These are phyloP conservation scores for Rhipidocladum racemiflorum DNA, from an alignment of 176 grass and related monocot species.

Conservation along the genomic window DNA sequence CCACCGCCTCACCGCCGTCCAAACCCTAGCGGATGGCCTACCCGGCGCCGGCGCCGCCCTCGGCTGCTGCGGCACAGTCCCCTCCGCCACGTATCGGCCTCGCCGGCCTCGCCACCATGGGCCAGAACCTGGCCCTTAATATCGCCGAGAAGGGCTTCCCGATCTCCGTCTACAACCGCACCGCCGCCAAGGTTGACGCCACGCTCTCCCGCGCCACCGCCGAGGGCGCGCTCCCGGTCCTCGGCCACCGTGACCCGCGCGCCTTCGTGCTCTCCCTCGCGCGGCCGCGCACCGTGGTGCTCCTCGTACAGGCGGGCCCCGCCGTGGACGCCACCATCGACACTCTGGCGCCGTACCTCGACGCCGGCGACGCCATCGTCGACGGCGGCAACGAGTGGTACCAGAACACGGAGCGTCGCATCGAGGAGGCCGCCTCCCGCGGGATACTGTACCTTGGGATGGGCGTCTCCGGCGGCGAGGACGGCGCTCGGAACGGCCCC, in stretches of 20 bases:
- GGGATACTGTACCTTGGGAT: constrained; percentile 89
- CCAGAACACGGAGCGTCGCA: constrained; percentile 81
- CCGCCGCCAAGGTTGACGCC: constrained; percentile 76
- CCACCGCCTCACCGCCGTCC: not conserved
- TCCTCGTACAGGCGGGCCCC: constrained; percentile 74
- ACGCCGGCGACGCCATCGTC: constrained; percentile 74
- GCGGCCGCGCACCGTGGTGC: constrained; percentile 64
- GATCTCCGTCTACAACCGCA: constrained; percentile 95
- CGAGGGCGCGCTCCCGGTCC: constrained; percentile 65
- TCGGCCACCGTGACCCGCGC: constrained; percentile 61
- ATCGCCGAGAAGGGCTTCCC: constrained; percentile 92
- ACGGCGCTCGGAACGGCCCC: constrained; percentile 72
- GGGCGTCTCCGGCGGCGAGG: constrained; percentile 82
- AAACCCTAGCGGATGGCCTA: constrained; percentile 10
- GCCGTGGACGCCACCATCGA: constrained; percentile 79
- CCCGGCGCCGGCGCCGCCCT: constrained; percentile 34
- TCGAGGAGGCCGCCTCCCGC: constrained; percentile 42
- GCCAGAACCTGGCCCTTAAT: constrained; percentile 92
- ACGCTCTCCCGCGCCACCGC: constrained; percentile 51
- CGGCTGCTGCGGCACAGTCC: constrained; percentile 22
- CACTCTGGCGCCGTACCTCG: constrained; percentile 62
- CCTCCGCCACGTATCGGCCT: constrained; percentile 66
- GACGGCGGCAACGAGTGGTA: constrained; percentile 95
- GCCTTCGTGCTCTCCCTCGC: constrained; percentile 76
- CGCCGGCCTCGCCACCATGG: constrained; percentile 83